Base-by-base conservation (phyloP, 176 grass and related monocot species). In the Triticum urartu region DNA sequence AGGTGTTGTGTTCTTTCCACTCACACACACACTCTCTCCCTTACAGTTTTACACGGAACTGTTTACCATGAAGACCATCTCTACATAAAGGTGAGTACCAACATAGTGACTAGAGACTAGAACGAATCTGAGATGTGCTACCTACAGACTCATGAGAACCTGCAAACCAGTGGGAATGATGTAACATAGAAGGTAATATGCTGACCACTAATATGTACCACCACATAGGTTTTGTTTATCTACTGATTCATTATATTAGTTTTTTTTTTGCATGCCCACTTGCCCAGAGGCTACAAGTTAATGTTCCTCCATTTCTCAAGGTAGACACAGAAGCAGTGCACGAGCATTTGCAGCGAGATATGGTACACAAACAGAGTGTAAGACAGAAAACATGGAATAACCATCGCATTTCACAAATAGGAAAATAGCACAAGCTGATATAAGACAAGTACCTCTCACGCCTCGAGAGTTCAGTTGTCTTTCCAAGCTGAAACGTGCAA, bases 381-480 rank as follows among this genome's bases (percentile, higher is more conserved):
- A 76, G 60, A 11, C 6, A 67, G 75, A 79, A 81, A 76, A 39
- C 28, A 75, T 6, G 18, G 9, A 85, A 25, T 28, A 79, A 64
- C 67, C 68, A 1, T 59, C 24, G 2, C 38, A 24, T 45, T 64
- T 8, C 2, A 79, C 68, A 35, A 38, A 71, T 64, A 83, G 33
- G 59, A 56, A 79, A 83, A 28, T 47, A 11, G 9, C 66, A 72
- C 7, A 12, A 24, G 25, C 21, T 72, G 34, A 43, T 21, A 48
- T 43, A 64, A 81, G 33, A 74, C 32, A 28, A 72, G 33, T 65
- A 99, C 97, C 97, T 95, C 91, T 99, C 97, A 21, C 97, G 97
- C 90, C 94, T 95, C 47, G 97, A 96, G 67, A 99, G 92, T 89
- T 99, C 97, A 78, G 92, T 91, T 66, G 94, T 96, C 65, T 86